Evolutionary conservation across 169 alveolate genomes (phyloP).

Genomic region (Plasmodium falciparum): DNA sequence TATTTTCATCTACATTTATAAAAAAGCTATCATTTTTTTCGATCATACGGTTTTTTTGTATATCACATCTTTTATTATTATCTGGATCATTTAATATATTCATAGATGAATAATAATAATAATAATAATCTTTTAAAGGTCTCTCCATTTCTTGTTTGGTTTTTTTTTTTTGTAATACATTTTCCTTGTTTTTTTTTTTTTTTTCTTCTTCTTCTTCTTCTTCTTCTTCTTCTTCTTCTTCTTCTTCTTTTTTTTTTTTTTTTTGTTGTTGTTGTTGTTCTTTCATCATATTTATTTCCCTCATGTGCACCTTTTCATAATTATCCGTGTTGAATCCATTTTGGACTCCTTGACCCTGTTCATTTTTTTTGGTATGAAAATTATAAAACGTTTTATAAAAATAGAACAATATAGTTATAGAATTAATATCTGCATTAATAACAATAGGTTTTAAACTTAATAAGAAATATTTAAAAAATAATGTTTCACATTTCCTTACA

Average conservation of each 20-base stretch:
- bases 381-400: constrained; percentile 53
- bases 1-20: too few species aligned
- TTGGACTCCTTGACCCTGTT: constrained; percentile 8
- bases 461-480: constrained; percentile 44
- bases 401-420: constrained; percentile 48
- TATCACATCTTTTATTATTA: too few species aligned
- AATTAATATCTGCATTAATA: constrained; percentile 53
- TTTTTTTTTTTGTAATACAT: neutral
- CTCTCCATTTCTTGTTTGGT: neutral
- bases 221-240: neutral
- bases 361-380: constrained; percentile 6
- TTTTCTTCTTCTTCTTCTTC: neutral
- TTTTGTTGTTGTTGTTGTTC: neutral
- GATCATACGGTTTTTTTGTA: too few species aligned
- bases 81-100: too few species aligned
- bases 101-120: too few species aligned
- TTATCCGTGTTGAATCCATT: neutral
- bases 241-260: neutral
- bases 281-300: constrained; percentile 1
- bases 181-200: too few species aligned
- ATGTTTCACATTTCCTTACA: constrained; percentile 46
- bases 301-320: neutral
- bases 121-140: too few species aligned
- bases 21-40: too few species aligned
- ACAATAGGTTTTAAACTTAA: constrained; percentile 58